phyloP scores from a whole-genome alignment of 2,329 filamentous ascomycete species.

The Ampelomyces quisqualis region DNA sequence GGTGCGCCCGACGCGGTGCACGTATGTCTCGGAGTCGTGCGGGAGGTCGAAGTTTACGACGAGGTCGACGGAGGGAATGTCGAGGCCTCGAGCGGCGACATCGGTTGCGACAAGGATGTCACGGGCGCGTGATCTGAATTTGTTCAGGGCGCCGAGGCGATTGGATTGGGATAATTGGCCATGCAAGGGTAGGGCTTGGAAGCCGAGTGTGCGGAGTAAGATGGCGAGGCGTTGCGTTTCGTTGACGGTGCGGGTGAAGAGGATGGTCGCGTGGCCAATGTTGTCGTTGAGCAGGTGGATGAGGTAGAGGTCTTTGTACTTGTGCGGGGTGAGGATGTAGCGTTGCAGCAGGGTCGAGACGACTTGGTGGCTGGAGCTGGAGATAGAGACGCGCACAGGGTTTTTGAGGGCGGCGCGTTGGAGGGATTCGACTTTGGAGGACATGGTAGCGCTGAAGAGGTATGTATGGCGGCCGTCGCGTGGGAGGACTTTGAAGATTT shows the following conservation, averaged over 20 bases:
- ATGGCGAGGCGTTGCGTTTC: constrained; percentile 86
- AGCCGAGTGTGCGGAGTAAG: constrained; percentile 78
- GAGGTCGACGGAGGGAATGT: constrained; percentile 87
- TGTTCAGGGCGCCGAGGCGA: constrained; percentile 82
- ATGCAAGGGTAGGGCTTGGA: constrained; percentile 88
- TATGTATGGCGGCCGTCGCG: constrained; percentile 59
- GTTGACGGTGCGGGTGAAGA: constrained; percentile 90
- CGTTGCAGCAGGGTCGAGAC: constrained; percentile 85
- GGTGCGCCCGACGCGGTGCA: constrained; percentile 85
- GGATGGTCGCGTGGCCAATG: constrained; percentile 79
- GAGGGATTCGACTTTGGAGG: constrained; percentile 86
- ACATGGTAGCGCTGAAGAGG: constrained; percentile 93
- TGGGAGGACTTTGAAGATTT: constrained; percentile 86
- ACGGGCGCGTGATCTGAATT: constrained; percentile 78
- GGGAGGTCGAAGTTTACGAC: constrained; percentile 86
- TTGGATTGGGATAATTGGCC: constrained; percentile 87
- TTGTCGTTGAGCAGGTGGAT: constrained; percentile 85
- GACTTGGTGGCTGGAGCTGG: constrained; percentile 82
- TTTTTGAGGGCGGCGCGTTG: constrained; percentile 87
- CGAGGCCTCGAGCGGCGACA: constrained; percentile 87
- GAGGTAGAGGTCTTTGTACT: constrained; percentile 86
- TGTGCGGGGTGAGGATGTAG: constrained; percentile 74
- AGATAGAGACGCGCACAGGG: constrained; percentile 80
- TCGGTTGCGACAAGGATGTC: constrained; percentile 91
- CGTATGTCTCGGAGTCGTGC: constrained; percentile 83